phyloP scores from a whole-genome alignment of 805 yeast species.

The Kluyveromyces starmeri region DNA sequence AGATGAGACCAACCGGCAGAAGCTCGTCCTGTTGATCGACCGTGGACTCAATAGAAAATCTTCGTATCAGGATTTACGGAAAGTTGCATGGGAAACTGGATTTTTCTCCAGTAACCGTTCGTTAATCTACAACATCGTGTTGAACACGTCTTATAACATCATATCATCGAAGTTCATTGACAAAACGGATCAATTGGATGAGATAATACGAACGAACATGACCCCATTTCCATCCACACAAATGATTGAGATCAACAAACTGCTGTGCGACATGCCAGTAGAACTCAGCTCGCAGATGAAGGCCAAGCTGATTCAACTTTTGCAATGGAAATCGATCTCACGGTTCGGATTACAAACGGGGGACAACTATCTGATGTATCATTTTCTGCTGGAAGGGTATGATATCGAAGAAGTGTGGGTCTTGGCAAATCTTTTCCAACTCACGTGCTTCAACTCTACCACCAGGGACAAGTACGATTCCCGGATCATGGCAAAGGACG shows the following conservation, averaged over 20 bases:
- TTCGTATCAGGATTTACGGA: conserved; percentile 17
- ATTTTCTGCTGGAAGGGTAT: conserved; percentile 18
- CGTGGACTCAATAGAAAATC: conserved; percentile 28
- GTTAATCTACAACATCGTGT: conserved; percentile 16
- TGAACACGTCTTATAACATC: conserved; percentile 19
- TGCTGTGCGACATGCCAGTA: conserved; percentile 14
- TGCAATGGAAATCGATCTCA: conserved; percentile 31
- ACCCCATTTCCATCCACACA: conserved; percentile 28
- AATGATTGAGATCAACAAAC: conserved; percentile 22
- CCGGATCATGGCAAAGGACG: conserved; percentile 26
- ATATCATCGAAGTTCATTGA: conserved; percentile 27
- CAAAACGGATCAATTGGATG: conserved; percentile 31
- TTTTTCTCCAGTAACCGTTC: conserved; percentile 17
- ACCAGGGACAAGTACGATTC: conserved; percentile 24
- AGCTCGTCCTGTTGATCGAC: conserved; percentile 19
- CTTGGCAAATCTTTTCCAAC: conserved; percentile 24
- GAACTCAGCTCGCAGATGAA: conserved; percentile 13
- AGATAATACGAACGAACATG: conserved; percentile 18
- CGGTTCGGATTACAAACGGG: conserved; percentile 29
- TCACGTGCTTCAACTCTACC: conserved; percentile 25
- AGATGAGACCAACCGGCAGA: conserved; percentile 23
- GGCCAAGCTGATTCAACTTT: conserved; percentile 20
- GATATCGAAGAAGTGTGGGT: conserved; percentile 25
- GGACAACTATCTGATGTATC: conserved; percentile 30
- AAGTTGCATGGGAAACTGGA: conserved; percentile 27